Evolutionary conservation across 2,329 filamentous ascomycete genomes (phyloP).

Genomic region (Colletotrichum sp.): DNA sequence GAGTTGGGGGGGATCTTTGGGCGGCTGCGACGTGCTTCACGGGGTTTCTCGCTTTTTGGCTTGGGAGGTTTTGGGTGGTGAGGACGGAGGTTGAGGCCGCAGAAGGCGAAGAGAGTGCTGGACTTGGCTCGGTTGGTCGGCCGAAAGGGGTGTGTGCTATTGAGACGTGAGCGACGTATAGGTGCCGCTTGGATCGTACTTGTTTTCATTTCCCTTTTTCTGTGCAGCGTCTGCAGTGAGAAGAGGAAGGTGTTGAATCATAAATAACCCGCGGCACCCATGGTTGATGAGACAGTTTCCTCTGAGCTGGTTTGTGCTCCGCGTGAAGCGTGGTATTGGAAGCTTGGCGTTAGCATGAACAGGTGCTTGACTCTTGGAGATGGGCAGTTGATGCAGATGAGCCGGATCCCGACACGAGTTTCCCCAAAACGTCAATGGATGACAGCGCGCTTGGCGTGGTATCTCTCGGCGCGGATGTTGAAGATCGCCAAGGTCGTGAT

Average conservation of each 20-base stretch:
- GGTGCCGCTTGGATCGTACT: background rate
- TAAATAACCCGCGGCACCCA: background rate
- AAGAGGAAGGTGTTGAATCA: too few relatives aligned
- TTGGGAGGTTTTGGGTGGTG: background rate
- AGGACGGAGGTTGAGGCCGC: background rate
- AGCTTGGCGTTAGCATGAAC: background rate
- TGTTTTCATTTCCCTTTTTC: background rate
- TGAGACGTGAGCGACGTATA: constrained; percentile 9
- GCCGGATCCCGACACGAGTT: background rate
- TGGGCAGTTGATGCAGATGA: background rate
- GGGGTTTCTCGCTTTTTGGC: background rate
- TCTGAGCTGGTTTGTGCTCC: background rate
- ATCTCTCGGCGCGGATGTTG: background rate
- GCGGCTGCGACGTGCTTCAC: background rate
- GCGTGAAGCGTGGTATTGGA: background rate
- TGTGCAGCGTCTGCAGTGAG: background rate
- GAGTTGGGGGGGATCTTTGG: background rate
- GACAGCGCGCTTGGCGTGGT: background rate
- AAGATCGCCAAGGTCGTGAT: background rate
- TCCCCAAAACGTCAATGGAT: background rate
- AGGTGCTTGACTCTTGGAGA: background rate
- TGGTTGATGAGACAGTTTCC: background rate
- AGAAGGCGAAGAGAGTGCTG: background rate
- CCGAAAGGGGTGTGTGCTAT: background rate
- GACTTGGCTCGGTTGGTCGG: background rate